phyloP scores from a whole-genome alignment of 2,329 filamentous ascomycete genomes.

The Calonectria pseudoreteaudii region DNA sequence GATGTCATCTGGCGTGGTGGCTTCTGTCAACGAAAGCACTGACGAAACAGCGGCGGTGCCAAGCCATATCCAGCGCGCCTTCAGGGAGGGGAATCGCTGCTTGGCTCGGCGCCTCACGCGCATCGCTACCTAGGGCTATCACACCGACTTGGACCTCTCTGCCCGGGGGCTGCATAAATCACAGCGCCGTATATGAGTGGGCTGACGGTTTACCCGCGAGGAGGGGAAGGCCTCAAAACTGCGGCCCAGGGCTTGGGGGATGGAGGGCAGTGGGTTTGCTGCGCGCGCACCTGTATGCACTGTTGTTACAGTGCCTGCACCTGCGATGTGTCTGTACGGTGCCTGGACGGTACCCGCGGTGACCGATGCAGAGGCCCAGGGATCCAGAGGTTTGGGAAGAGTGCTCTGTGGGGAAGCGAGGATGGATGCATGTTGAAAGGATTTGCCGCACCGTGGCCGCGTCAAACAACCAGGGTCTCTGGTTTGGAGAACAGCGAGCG shows the following conservation, averaged over 20 bases:
- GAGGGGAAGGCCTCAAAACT: conserved; percentile 30
- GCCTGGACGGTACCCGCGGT: conserved; percentile 29
- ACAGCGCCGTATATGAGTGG: conserved; percentile 37
- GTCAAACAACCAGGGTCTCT: conserved; percentile 19
- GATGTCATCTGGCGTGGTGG: conserved; percentile 20
- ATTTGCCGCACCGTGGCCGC: conserved; percentile 34
- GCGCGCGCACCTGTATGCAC: conserved; percentile 11
- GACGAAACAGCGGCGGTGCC: conserved; percentile 22
- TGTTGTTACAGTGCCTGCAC: conserved; percentile 15
- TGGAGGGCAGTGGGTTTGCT: conserved; percentile 17
- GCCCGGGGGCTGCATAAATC: conserved; percentile 41
- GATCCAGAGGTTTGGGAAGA: conserved; percentile 33
- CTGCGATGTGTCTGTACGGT: conserved; percentile 11
- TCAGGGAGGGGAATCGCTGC: conserved; percentile 30
- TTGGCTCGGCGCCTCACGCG: conserved; percentile 36
- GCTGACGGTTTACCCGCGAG: conserved; percentile 26
- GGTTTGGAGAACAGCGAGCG: conserved; percentile 9
- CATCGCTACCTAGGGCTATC: conserved; percentile 36
- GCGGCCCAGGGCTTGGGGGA: conserved; percentile 9
- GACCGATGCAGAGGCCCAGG: conserved; percentile 32
- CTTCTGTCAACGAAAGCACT: conserved; percentile 30
- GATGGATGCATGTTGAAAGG: conserved; percentile 6
- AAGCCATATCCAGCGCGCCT: conserved; percentile 9
- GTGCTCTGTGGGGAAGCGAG: conserved; percentile 28
- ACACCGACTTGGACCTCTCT: conserved; percentile 42